Conservation (phyloP, 176 grass and related monocot species). For the Avena eriantha region DNA sequence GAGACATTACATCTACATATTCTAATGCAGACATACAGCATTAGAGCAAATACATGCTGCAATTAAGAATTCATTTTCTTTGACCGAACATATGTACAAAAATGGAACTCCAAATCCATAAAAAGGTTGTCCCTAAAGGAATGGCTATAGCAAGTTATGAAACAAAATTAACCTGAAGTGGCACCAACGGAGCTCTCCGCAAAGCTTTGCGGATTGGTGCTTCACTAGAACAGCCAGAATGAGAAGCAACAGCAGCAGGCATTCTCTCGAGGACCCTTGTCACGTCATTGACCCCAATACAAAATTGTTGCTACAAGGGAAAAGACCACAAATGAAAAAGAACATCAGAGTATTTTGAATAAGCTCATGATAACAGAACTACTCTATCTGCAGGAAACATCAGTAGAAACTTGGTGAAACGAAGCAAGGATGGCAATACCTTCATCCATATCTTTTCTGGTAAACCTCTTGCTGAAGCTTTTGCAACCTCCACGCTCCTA, state of each 20-base stretch:
- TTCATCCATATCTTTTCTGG: conserved; percentile 97
- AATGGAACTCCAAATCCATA: conserved; percentile 24
- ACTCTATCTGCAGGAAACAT: neutral
- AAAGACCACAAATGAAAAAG: neutral
- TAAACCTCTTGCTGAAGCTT: conserved; percentile 64
- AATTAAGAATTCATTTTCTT: conserved; percentile 16
- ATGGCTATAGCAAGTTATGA: conserved; percentile 16
- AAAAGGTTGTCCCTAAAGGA: neutral
- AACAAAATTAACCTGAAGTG: conserved; percentile 65
- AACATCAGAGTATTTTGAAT: conserved; percentile 7
- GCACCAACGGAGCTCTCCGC: conserved; percentile 61
- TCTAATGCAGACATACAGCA: neutral
- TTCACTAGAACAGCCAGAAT: conserved; percentile 37
- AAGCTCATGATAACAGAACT: conserved; percentile 17
- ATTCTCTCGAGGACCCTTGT: conserved; percentile 94
- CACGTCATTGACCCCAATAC: conserved; percentile 87
- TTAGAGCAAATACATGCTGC: neutral
- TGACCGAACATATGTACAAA: neutral
- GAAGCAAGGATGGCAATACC: conserved; percentile 42
- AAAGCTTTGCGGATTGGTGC: conserved; percentile 7
- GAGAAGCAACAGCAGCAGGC: conserved; percentile 37
- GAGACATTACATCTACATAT: neutral
- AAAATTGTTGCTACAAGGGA: conserved; percentile 75
- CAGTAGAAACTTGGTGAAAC: neutral
- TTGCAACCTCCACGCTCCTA: conserved; percentile 78